Conservation (phyloP, 1,139 yeast species). For the Pichia sp. region DNA sequence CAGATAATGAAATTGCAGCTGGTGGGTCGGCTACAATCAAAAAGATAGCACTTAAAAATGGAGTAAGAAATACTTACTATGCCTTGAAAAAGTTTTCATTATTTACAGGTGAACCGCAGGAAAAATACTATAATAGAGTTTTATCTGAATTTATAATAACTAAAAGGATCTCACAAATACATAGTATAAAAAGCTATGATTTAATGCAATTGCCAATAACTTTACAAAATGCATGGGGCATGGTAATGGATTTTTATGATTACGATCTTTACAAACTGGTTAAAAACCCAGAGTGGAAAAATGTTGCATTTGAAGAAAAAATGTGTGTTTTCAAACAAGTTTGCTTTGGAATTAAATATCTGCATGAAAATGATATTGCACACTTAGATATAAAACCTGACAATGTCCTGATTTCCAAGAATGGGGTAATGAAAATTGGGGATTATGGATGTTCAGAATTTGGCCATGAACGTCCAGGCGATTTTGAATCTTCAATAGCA, state of each 20-base stretch:
- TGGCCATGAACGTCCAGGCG: conserved; percentile 52
- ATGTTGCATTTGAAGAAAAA: conserved; percentile 39
- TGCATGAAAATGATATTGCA: conserved; percentile 53
- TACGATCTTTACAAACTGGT: conserved; percentile 48
- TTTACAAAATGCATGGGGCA: conserved; percentile 70
- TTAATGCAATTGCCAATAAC: conserved; percentile 54
- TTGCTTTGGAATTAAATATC: conserved; percentile 43
- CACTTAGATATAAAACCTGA: conserved; percentile 67
- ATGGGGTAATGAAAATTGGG: conserved; percentile 63
- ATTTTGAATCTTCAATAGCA: conserved; percentile 43
- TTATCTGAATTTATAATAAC: conserved; percentile 58
- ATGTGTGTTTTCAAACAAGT: conserved; percentile 59
- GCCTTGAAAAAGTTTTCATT: conserved; percentile 66
- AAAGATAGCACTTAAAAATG: conserved; percentile 13
- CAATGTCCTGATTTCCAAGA: conserved; percentile 46
- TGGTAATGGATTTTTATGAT: conserved; percentile 57
- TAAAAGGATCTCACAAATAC: conserved; percentile 44
- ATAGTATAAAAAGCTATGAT: conserved; percentile 51
- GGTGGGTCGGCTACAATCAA: conserved; percentile 67
- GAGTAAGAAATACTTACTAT: conserved; percentile 29
- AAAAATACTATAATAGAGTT: conserved; percentile 54
- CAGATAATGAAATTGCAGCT: conserved; percentile 46
- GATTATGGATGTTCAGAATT: conserved; percentile 72
- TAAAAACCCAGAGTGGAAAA: conserved; percentile 40
- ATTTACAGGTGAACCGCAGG: conserved; percentile 53